Base-by-base conservation (phyloP, 805 yeast genomes). In the Ogataea nakhonphanomensis region DNA sequence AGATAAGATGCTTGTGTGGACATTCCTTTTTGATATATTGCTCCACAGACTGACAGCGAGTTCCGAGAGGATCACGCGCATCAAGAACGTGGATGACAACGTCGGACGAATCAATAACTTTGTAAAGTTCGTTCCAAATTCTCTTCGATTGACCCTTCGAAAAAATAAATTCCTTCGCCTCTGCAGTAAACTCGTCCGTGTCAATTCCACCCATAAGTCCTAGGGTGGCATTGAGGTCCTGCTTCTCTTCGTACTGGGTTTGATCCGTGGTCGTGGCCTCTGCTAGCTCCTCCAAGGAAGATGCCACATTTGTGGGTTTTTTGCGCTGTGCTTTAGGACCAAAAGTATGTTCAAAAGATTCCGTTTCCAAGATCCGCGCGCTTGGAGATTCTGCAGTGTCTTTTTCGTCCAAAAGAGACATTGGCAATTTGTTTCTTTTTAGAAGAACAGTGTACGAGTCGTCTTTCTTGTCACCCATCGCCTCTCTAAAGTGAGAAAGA, bases 121-220 rank as follows among this genome's bases (percentile, higher is more conserved):
- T 91, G 66, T 93, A 91, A 45, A 91, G 73, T 64, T 91, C 99
- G 64, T 93, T 93, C 99, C 99, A 91, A 53, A 91, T 91, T 70
- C 99, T 84, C 68, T 91, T 91, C 34, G 97, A 89, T 69, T 91
- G 99, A 55, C 99, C 99, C 64, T 91, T 91, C 60, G 84, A 81
- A 73, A 91, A 91, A 64, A 91, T 90, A 45, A 93, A 90, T 65
- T 93, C 99, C 61, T 87, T 89, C 28, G 97, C 96, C 55, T 87
- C 93, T 54, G 81, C 82, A 4, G 95, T 75, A 76, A 84, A 86
- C 40, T 87, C 96, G 51, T 88, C 95, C 35, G 81, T 79, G 33
- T 72, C 69, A 8, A 74, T 68, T 15, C 76, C 81, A 49, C 88
- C 89, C 91, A 84, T 84, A 44, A 84, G 70, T 7, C 95, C 95